Base-by-base conservation (phyloP, 2,329 filamentous ascomycete species). In the Arthrobotrys sinensis region DNA sequence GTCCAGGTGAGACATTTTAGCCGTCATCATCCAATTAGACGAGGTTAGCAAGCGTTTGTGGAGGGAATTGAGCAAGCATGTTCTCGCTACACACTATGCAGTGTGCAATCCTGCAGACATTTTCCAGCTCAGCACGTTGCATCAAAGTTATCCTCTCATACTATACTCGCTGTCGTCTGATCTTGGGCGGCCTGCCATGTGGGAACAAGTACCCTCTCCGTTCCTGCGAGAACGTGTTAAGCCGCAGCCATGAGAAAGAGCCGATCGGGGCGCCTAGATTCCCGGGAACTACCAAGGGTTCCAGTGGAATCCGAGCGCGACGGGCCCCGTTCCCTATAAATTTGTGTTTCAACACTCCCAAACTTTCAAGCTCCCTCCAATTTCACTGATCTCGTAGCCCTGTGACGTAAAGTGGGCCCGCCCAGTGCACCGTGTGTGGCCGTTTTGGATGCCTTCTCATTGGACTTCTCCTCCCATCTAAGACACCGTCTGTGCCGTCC, bases 401-500 rank as follows among this genome's bases (percentile, higher is more conserved):
- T 78, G 75, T 78, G 75, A 78, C 75, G 75, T 78, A 78, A 72
- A 78, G 75, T 78, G 67, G 67, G 67, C 32, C 75, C 19, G 62
- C 68, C 65, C 62, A 53, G 45, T 52, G 50, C 57, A 43, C 60
- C 57, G 52, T 71, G 62, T 67, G 62, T 71, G 66, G 67, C 43
- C 52, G 45, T 71, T 52, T 60, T 68, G 52, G 62, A 32, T 12
- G 63, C 45, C 52, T 43, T 62, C 46, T 57, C 4, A 67, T 78
- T 78, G 75, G 75, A 6, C 43, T 64, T 63, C 34, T 36, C n/a
- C 36, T 34, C 34, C 66, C 60, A 78, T 72, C 75, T 72, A 66
- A 78, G 75, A 78, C 75, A 78, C 28, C 57, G 75, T 71, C 67
- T 78, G 75, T 78, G 75, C 75, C 75, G 75, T 78, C 43, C 75